These are phyloP conservation scores for Claviceps maximensis DNA, from an alignment of 2,329 filamentous ascomycete genomes.

Conservation along the genomic window DNA sequence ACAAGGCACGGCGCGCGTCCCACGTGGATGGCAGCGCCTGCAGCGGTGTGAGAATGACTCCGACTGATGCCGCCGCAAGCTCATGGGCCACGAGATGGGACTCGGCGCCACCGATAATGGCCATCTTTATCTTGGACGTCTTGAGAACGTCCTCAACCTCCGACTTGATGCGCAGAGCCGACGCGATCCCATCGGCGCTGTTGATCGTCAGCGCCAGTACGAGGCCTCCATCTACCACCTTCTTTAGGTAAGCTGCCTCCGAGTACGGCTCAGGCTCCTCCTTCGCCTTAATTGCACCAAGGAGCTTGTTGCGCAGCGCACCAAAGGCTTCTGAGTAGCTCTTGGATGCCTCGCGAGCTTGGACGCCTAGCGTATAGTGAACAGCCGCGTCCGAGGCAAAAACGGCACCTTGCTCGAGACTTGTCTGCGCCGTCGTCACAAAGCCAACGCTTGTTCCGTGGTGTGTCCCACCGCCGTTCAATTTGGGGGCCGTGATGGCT, in stretches of 20 bases:
- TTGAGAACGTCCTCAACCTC: conserved; percentile 34
- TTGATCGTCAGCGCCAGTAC: conserved; percentile 46
- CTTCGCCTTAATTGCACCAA: conserved; percentile 31
- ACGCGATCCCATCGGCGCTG: conserved; percentile 49
- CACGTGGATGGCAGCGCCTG: conserved; percentile 41
- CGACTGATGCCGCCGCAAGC: conserved; percentile 41
- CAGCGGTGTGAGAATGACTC: conserved; percentile 47
- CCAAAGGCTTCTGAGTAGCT: conserved; percentile 43
- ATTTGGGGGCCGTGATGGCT: conserved; percentile 43
- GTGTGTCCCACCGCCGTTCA: conserved; percentile 28
- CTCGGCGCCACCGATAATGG: conserved; percentile 50
- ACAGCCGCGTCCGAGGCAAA: conserved; percentile 41
- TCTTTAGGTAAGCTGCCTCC: conserved; percentile 36
- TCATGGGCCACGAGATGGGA: conserved; percentile 45
- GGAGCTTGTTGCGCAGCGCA: conserved; percentile 37
- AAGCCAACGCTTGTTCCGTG: conserved; percentile 48
- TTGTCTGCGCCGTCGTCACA: conserved; percentile 33
- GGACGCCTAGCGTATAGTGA: conserved; percentile 42
- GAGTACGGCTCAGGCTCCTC: conserved; percentile 26
- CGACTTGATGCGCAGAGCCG: conserved; percentile 44
- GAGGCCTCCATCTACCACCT: conserved; percentile 39
- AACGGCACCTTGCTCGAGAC: conserved; percentile 34
- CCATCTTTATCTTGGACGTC: conserved; percentile 31
- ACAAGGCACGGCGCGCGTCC: conserved; percentile 49
- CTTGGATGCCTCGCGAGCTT: conserved; percentile 21